Evolutionary conservation across 1,139 yeast species (phyloP), one percentile per base, ranked within the genome.

Genomic region (Blastobotrys serpentis): DNA sequence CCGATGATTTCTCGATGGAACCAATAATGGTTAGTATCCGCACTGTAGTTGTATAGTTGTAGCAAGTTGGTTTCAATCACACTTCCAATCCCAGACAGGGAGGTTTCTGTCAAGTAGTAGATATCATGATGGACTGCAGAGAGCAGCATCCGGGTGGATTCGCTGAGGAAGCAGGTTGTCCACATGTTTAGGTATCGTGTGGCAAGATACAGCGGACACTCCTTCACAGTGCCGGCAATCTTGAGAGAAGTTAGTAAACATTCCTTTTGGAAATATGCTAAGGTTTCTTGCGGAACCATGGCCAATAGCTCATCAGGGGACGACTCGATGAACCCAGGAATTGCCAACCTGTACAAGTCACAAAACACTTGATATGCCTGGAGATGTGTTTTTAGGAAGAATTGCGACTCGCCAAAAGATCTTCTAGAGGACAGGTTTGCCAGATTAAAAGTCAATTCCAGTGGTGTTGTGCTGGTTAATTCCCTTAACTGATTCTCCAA

Each of bases 321-420:
- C 11, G 34, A n/a, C 26, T 43, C 46, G 7, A 19, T 7, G 11
- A 43, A 26, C 36, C 46, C 42, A 3, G 46, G 46, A 5, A 43
- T 11, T 3, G 46, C 34, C 22, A 43, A 6, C 14, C 46, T 19
- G 29, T 43, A 43, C 6, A 43, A 19, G 23, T 43, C 46, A 19
- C 46, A 43, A 16, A 17, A 37, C 7, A 25, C 30, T 11, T 25
- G 25, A n/a, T 29, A 40, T 2, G 36, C 23, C 26, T 29, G 32
- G 6, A 23, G 18, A 18, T 34, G 46, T 4, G 42, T 26, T n/a
- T 18, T 18, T 3, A 43, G 29, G 14, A 37, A 22, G 37, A 22
- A 37, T 25, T 21, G n/a, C 6, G 25, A 36, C 7, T 18, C 25
- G 25, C 25, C 7, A 17, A 36, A 36, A 17, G 40, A n/a, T 7